Conservation (phyloP, 140 eudicot genomes). For the Stevia rebaudiana region DNA sequence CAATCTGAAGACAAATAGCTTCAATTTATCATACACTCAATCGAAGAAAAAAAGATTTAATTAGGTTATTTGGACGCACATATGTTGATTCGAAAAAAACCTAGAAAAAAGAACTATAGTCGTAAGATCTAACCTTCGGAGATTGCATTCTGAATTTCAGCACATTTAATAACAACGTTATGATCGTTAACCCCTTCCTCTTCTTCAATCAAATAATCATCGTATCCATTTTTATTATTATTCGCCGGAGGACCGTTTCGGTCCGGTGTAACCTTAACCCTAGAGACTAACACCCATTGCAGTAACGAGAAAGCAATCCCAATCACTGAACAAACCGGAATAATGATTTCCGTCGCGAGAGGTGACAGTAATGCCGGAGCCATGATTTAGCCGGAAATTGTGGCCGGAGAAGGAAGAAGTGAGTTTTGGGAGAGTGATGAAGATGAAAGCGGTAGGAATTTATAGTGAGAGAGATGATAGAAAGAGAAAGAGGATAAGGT, state of each 20-base stretch:
- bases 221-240: conserved; percentile 49
- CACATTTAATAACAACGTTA: conserved; percentile 63
- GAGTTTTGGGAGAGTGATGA: not conserved
- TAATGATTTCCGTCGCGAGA: conserved; percentile 67
- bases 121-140: conserved; percentile 61
- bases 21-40: not conserved
- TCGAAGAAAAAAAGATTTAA: too few species aligned
- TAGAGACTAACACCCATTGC: conserved; percentile 70
- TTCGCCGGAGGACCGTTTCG: conserved; percentile 11
- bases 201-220: conserved; percentile 69
- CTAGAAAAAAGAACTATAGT: not conserved
- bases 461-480: conserved; percentile 17
- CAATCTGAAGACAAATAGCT: not conserved
- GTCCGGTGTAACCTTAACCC: conserved; percentile 52
- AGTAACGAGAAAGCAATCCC: conserved; percentile 67
- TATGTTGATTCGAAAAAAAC: not conserved
- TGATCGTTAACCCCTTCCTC: conserved; percentile 83
- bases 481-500: conserved; percentile 21
- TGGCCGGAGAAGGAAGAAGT: too few species aligned
- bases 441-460: conserved; percentile 14
- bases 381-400: conserved; percentile 27
- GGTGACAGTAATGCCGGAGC: conserved; percentile 56
- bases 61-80: not conserved
- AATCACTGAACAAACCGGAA: conserved; percentile 73
- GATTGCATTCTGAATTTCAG: conserved; percentile 85